phyloP scores from a whole-genome alignment of 164 flowering plant species.

The Berberis thunbergii region DNA sequence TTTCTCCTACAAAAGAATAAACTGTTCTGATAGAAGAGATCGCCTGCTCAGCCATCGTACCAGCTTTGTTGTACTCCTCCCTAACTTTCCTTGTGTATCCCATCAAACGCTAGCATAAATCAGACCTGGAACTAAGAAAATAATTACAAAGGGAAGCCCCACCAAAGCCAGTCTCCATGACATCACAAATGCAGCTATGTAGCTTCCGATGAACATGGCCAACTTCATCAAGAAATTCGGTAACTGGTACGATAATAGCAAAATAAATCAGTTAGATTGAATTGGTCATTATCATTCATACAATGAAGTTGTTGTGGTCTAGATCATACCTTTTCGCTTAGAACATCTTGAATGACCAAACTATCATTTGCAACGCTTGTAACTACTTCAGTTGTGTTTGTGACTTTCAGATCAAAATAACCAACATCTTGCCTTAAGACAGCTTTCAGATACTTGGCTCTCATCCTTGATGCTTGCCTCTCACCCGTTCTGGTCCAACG shows the following conservation, averaged over 20 bases:
- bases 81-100: conserved; percentile 44
- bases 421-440: conserved; percentile 73
- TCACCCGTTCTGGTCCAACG: conserved; percentile 71
- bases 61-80: conserved; percentile 62
- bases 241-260: conserved; percentile 27
- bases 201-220: conserved; percentile 50
- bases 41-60: conserved; percentile 63
- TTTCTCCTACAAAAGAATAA: conserved; percentile 76
- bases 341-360: conserved; percentile 52
- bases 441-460: conserved; percentile 51
- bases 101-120: conserved; percentile 62
- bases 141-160: conserved; percentile 50
- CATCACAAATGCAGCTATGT: conserved; percentile 42
- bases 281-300: too few relatives aligned
- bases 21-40: conserved; percentile 76
- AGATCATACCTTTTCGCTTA: conserved; percentile 61
- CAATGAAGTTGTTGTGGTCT: background rate
- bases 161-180: conserved; percentile 72
- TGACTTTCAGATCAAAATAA: conserved; percentile 56
- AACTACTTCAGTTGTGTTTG: conserved; percentile 60
- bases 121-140: conserved; percentile 66
- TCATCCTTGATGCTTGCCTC: conserved; percentile 23
- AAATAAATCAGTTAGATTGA: too few relatives aligned
- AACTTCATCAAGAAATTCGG: conserved; percentile 68
- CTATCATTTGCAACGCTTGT: conserved; percentile 59